Conservation (phyloP, 352 stramenopile species). For the Phytophthora citricola region DNA sequence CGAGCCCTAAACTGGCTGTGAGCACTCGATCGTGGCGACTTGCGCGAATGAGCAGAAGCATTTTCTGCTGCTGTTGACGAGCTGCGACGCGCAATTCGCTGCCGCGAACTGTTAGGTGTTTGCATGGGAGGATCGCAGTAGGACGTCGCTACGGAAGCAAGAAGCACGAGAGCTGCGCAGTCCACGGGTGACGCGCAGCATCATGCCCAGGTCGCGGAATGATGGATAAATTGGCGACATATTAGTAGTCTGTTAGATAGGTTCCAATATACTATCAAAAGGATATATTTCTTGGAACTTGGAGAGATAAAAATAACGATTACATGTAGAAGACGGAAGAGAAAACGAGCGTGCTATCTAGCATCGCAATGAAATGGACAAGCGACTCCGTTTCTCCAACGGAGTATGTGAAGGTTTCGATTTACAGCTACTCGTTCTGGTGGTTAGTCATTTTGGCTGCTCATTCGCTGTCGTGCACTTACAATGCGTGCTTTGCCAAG, state of each 20-base stretch:
- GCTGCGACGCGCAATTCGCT: constrained; percentile 17
- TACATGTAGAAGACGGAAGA: too few species aligned
- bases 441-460: constrained; percentile 29
- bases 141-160: background rate
- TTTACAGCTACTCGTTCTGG: constrained; percentile 26
- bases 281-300: background rate
- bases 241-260: constrained; percentile 8
- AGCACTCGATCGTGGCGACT: constrained; percentile 49
- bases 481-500: constrained; percentile 27
- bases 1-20: constrained; percentile 55
- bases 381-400: background rate
- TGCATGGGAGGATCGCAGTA: constrained; percentile 18
- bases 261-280: constrained; percentile 11
- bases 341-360: too few species aligned
- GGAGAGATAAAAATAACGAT: too few species aligned
- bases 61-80: constrained; percentile 28
- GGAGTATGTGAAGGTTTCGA: constrained; percentile 16
- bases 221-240: background rate
- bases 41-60: constrained; percentile 19
- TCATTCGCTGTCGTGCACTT: constrained; percentile 12
- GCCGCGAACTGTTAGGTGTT: constrained; percentile 18
- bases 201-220: constrained; percentile 6
- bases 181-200: constrained; percentile 12
- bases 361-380: too few species aligned
- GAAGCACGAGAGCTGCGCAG: constrained; percentile 9